Evolutionary conservation across 2,329 filamentous ascomycete species (phyloP), one percentile per base, ranked within the genome.

Genomic region (Alternaria consortialis): DNA sequence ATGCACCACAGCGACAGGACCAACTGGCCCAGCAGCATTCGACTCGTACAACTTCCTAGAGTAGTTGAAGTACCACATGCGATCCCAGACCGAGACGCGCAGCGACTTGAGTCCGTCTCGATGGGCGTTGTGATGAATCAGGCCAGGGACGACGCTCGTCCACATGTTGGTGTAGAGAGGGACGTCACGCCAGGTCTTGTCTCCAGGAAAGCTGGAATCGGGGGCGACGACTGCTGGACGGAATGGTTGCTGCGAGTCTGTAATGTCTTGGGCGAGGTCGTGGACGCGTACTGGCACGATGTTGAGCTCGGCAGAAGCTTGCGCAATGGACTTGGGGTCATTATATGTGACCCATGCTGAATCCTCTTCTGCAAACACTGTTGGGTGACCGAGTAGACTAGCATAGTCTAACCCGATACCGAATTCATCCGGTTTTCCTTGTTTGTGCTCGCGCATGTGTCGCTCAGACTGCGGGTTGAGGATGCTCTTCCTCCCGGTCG

Each of bases 141-240:
- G 32, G 13, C 31, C 42, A 17, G 42, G 53, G 0, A 47, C 42
- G 20, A 54, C 40, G 6, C 36, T 29, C 9, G 52, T 54, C 52
- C 52, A 54, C 37, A 54, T 34, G 39, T 54, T 54, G 12, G 51
- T 54, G 40, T 54, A 44, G 29, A 54, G 52, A 15, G 52, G 39
- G 13, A 54, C 20, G 13, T 54, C 39, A 15, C 11, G 27, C 52
- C 52, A 54, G 7, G 51, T 17, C n/a, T 40, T 53, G 12, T 31
- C 15, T 2, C 9, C 8, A 15, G 39, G 12, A 1, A 43, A 53
- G 1, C 31, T 29, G 6, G 51, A n/a, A 39, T 4, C 37, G 2
- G 36, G 50, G 23, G 37, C 23, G 50, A 34, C 25, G 7, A 47
- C 53, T 25, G 40, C 53, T 13, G 32, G 32, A 12, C 53, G 53